Evolutionary conservation across 2,329 filamentous ascomycete genomes (phyloP), one percentile per base, ranked within the genome.

Genomic region (Trichoderma sp.): DNA sequence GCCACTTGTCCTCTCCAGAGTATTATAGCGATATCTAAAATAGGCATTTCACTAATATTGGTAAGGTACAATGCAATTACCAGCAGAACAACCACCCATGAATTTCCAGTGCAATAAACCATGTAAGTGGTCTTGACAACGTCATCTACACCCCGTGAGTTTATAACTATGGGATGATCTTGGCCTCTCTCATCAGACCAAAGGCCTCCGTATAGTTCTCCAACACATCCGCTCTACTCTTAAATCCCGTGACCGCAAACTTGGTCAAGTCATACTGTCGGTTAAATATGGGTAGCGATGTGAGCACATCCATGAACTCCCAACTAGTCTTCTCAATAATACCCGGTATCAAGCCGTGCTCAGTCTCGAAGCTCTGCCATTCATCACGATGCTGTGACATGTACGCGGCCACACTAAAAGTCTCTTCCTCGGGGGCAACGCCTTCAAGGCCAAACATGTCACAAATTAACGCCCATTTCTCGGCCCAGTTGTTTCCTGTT

Each of bases 301-400:
- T 58, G 10, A 67, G 64, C 32, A 67, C 64, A n/a, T 67, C 64
- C 54, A 67, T 59, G 25, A 67, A 67, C 17, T 67, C 64, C 64
- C 64, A 67, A 35, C 64, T 67, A 1, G 54, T 60, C 25, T 13
- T 60, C 32, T n/a, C 32, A 3, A 67, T 60, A 34, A 59, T 60
- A 13, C 64, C 64, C 5, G 42, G 50, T 12, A 39, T 35, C 17
- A 67, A 35, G 15, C 27, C 56, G 35, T 67, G 27, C 32, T 67
- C 32, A 2, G 22, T 17, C 42, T 67, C 64, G 6, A 67, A 67
- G 22, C 5, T 34, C 5, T 25, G 32, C 64, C 64, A 67, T 34
- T 60, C 54, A 15, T 59, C 54, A 35, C 56, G 54, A 60, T 67
- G 64, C 25, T 67, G 34, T 9, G 32, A 5, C 64, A 67, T 60